A percentile compares a stretch with the other conserved stretches of the same genome.
phyloP scores from a whole-genome alignment of 306 rosid species.

The Dalbergia cochinchinensis region DNA sequence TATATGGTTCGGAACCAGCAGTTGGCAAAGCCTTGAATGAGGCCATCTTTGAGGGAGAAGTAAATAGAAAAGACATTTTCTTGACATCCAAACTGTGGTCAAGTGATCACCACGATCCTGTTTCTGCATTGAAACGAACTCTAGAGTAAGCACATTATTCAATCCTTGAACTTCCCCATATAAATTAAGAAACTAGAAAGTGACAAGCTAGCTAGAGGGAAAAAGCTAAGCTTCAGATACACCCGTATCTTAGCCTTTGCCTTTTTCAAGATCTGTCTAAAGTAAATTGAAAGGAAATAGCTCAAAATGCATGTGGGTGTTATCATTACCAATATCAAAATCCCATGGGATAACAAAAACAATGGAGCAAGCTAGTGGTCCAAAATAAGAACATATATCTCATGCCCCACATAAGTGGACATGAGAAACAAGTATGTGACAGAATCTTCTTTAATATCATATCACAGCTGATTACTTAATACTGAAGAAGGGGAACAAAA shows the following conservation, averaged over 20 bases:
- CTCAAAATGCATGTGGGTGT: conserved; percentile 24
- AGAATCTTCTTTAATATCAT: conserved; percentile 10
- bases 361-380: conserved; percentile 9
- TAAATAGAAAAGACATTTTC: conserved; percentile 74
- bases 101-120: conserved; percentile 92
- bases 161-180: background rate
- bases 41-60: conserved; percentile 54
- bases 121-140: conserved; percentile 75
- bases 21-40: conserved; percentile 69
- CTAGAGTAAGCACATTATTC: conserved; percentile 55
- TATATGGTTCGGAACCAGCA: conserved; percentile 87
- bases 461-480: background rate
- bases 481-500: conserved; percentile 21
- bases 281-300: conserved; percentile 5
- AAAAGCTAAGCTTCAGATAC: background rate
- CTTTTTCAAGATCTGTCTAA: background rate
- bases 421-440: conserved; percentile 21
- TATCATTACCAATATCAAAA: conserved; percentile 24
- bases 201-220: conserved; percentile 1
- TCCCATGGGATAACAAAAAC: conserved; percentile 8
- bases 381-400: background rate
- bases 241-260: background rate
- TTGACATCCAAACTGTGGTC: conserved; percentile 93
- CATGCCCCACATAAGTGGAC: background rate
- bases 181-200: background rate